phyloP scores from a whole-genome alignment of 805 yeast genomes.

The Candida boleticola region DNA sequence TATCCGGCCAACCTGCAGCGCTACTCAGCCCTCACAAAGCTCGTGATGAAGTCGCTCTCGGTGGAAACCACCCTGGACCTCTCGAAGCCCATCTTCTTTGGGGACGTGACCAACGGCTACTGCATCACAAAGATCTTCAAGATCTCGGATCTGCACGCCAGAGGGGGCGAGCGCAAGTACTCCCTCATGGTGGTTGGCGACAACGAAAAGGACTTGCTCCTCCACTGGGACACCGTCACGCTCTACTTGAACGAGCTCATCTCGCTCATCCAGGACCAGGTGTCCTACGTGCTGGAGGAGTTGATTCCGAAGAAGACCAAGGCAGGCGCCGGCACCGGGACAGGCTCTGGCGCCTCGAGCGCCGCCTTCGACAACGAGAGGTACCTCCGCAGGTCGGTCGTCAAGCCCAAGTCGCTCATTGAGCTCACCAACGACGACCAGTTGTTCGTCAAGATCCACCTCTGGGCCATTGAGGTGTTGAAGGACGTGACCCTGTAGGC shows the following conservation, averaged over 20 bases:
- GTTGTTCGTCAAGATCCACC: conserved; percentile 56
- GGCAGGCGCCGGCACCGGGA: conserved; percentile 14
- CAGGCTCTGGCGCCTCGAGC: background rate
- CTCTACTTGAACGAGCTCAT: conserved; percentile 30
- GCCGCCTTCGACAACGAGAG: conserved; percentile 40
- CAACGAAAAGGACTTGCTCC: conserved; percentile 49
- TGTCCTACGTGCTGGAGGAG: conserved; percentile 11
- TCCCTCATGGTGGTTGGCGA: conserved; percentile 58
- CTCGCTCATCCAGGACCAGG: conserved; percentile 28
- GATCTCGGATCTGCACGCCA: conserved; percentile 59
- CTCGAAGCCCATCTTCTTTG: conserved; percentile 59
- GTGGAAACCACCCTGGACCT: conserved; percentile 64
- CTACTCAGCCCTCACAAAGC: conserved; percentile 55
- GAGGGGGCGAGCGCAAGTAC: conserved; percentile 74
- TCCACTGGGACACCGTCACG: conserved; percentile 52
- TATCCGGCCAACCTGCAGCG: conserved; percentile 50
- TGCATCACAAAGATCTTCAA: conserved; percentile 62
- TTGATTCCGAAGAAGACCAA: conserved; percentile 17
- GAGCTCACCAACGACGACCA: conserved; percentile 54
- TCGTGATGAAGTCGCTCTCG: conserved; percentile 62
- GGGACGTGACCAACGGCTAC: conserved; percentile 60
- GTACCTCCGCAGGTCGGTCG: conserved; percentile 55
- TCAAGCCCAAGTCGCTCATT: conserved; percentile 53
- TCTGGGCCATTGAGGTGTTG: conserved; percentile 59
- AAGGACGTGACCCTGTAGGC: conserved; percentile 20